Conservation (phyloP, 805 yeast genomes). For the Saturnispora sekii region DNA sequence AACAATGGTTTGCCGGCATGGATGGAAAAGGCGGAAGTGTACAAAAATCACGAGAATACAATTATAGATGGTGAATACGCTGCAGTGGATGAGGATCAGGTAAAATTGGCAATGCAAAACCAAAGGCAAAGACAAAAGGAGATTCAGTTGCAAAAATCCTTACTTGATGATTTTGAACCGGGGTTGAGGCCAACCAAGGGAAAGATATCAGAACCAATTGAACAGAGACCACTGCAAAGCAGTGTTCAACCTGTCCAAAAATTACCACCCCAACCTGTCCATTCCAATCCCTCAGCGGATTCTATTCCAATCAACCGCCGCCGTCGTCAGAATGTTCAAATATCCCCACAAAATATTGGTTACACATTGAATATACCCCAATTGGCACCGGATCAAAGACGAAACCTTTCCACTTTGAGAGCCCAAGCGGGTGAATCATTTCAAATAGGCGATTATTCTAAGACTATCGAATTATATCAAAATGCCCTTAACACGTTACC, state of each 20-base stretch:
- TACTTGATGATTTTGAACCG: conserved; percentile 9
- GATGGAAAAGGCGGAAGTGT: conserved; percentile 53
- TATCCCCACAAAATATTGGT: conserved; percentile 1
- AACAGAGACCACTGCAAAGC: conserved; percentile 14
- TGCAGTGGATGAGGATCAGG: conserved; percentile 28
- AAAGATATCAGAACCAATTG: conserved; percentile 16
- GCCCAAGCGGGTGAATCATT: conserved; percentile 53
- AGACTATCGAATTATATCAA: conserved; percentile 53
- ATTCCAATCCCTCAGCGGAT: background rate
- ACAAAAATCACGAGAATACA: conserved; percentile 29
- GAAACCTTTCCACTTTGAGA: conserved; percentile 38
- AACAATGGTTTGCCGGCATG: conserved; percentile 48
- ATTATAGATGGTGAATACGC: conserved; percentile 36
- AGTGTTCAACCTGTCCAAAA: conserved; percentile 1
- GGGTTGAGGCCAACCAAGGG: conserved; percentile 20
- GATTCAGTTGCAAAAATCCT: background rate
- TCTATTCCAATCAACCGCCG: background rate
- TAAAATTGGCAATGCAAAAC: conserved; percentile 19
- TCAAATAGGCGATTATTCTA: conserved; percentile 72
- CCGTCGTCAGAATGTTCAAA: background rate
- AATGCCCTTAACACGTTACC: conserved; percentile 46
- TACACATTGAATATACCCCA: conserved; percentile 12
- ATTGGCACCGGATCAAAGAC: conserved; percentile 16
- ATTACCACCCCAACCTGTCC: no score
- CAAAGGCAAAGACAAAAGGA: background rate